phyloP scores from a whole-genome alignment of 1,284 basidiomycete genomes.

The Heterobasidion annosum region DNA sequence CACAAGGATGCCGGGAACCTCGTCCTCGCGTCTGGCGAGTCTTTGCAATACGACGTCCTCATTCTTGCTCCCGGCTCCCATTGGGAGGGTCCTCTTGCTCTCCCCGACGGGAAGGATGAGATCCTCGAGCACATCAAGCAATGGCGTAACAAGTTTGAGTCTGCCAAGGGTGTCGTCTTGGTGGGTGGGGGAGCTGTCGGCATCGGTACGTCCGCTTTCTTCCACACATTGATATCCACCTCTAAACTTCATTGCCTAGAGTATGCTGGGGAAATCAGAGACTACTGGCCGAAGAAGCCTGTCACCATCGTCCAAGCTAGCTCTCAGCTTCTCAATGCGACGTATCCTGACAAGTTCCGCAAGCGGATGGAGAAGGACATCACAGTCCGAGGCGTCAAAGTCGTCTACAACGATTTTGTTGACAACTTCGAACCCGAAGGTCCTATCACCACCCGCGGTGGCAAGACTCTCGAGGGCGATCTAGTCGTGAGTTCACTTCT shows the following conservation, averaged over 20 bases:
- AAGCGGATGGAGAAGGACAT: constrained; percentile 34
- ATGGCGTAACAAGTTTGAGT: constrained; percentile 37
- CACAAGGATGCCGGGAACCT: constrained; percentile 30
- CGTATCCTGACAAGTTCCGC: constrained; percentile 51
- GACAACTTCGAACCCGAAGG: constrained; percentile 27
- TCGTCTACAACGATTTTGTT: constrained; percentile 48
- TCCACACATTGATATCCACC: neutral
- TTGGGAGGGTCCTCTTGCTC: constrained; percentile 41
- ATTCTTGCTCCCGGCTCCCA: constrained; percentile 48
- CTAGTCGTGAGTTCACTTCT: constrained; percentile 35
- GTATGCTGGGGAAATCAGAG: constrained; percentile 9
- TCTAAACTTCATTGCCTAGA: constrained; percentile 4
- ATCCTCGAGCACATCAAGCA: constrained; percentile 27
- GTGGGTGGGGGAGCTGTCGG: constrained; percentile 59
- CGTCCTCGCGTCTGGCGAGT: constrained; percentile 37
- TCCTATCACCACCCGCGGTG: constrained; percentile 41
- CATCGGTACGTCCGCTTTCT: constrained; percentile 32
- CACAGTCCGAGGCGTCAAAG: constrained; percentile 32
- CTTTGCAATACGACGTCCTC: constrained; percentile 40
- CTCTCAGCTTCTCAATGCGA: constrained; percentile 39
- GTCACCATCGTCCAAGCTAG: constrained; percentile 59
- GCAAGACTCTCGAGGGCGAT: constrained; percentile 45
- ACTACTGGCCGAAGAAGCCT: constrained; percentile 34
- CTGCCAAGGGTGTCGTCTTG: constrained; percentile 41
- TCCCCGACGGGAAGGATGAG: constrained; percentile 31